Evolutionary conservation across 345 rosid genomes (phyloP), one percentile per base, ranked within the genome.

Genomic region (Populus deltoides): DNA sequence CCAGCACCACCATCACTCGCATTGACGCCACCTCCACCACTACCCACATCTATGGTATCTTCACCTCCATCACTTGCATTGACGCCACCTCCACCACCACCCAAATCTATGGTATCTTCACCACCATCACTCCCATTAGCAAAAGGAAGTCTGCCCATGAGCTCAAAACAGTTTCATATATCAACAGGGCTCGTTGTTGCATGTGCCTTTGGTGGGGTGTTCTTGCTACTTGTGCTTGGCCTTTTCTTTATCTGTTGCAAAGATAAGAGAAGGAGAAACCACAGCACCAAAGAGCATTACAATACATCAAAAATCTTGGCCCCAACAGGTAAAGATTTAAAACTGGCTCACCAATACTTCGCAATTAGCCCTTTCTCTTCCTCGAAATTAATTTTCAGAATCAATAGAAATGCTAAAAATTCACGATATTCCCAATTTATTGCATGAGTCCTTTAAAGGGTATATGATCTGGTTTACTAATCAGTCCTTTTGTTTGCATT

Each of bases 141-240:
- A n/a, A 73, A 43, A 29, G 81, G 80, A 35, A 79, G 59, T 35
- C 65, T 77, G 24, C 81, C 84, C 7, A 77, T 36, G 39, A 75
- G 66, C 68, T 53, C 84, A 29, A 67, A 78, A 59, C 49, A 22
- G 1, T 71, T 72, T 66, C 69, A 72, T 49, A 66, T 77, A 31
- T 71, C 82, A 73, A 55, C 53, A 17, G 85, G 80, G 39, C 80
- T 82, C 25, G 4, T 18, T 62, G n/a, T 79, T 41, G 81, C 77
- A 55, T 72, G 59, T 31, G 16, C 72, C 69, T 35, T 75, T 47
- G 85, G 79, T 29, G 84, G 81, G n/a, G 70, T 78, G 57, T 78
- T 86, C 65, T 51, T 84, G 17, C 78, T 80, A 59, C 49, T 84
- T 36, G 45, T 82, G 36, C 39, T 86, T 62, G 76, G 75, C 45